Base-by-base conservation (phyloP, 108 stramenopile genomes). In the Cyclotella atomus region DNA sequence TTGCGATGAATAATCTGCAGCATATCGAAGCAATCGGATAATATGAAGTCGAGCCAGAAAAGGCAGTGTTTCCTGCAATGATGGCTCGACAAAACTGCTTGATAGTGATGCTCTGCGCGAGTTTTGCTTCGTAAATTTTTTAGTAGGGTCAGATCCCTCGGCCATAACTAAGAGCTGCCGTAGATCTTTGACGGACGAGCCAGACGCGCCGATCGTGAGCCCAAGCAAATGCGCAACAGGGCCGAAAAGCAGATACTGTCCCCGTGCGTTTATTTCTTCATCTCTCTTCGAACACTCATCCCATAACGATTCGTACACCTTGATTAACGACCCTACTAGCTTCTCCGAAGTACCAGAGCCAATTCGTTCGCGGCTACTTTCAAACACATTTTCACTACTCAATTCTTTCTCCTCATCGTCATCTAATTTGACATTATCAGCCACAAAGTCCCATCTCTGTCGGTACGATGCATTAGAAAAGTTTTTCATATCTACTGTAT, bases 211-310 rank as follows among this genome's bases (percentile, higher is more conserved):
- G 23, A 89, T 44, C 0, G 47, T 29, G 8, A 92, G 28, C 21
- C 89, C 91, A 24, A 88, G 47, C 0, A 92, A 65, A 43, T 83
- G 84, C 3, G 73, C 77, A 27, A 88, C 30, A n/a, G 91, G 91
- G 14, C 61, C 81, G 29, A 84, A 59, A 35, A 91, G 50, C 59
- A 82, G 30, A 44, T 60, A 61, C 56, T 79, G 59, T 16, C 57
- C 49, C 23, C 33, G 32, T 0, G 4, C 30, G 14, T 17, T 44
- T 2, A 35, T 20, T 20, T 41, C 23, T 33, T 21, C 23, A 15
- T 64, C 21, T 43, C 20, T 30, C 50, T 63, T 29, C 0, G 41
- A 63, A 54, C 79, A 73, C 32, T 63, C 54, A 35, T 54, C 33
- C 41, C 72, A 33, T 33, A 68, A 56, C 19, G 67, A 71, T n/a